Base-by-base conservation (phyloP, 2,329 filamentous ascomycete genomes). In the Aspergillus sp. region DNA sequence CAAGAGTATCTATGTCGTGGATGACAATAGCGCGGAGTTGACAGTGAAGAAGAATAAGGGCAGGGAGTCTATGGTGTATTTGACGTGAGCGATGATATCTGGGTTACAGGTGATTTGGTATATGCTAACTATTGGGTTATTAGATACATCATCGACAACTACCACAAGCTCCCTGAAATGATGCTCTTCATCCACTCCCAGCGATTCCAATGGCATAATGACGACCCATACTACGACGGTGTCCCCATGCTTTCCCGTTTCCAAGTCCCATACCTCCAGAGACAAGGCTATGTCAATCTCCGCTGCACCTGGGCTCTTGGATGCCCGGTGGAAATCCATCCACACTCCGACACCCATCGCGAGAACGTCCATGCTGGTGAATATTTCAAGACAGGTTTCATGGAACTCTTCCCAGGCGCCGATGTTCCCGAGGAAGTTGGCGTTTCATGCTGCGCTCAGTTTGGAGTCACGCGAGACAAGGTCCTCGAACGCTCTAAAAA, bases 381-480 rank as follows among this genome's bases (percentile, higher is more conserved):
- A 31, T 70, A 72, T 46, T 78, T 74, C 47, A 70, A 70, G 35
- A 59, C 64, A 27, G 74, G 71, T 0, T 79, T 76, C 48, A 64
- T 69, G 56, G 64, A 69, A n/a, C 51, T 79, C 4, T 78, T 79
- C 46, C 67, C 67, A 1, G 61, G 57, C 1, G 53, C 42, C 1
- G 53, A 62, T 1, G 56, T 70, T 0, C 76, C 76, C 0, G 53
- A 67, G 9, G 56, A 58, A 12, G 70, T 80, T 5, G 75, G 72
- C 1, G 71, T 72, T 2, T 71, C 70, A 27, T 80, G 77, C 52
- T 79, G 77, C 48, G 75, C 76, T 5, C 77, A 79, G 47, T 79
- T 79, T 51, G 76, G 72, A 0, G 74, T 74, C 1, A 74, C 73
- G 0, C 66, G 61, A 33, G 68, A 71, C 39, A 72, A 71, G 52